Evolutionary conservation across 1,284 basidiomycete genomes (phyloP).

Genomic region (Pholiota adiposa): DNA sequence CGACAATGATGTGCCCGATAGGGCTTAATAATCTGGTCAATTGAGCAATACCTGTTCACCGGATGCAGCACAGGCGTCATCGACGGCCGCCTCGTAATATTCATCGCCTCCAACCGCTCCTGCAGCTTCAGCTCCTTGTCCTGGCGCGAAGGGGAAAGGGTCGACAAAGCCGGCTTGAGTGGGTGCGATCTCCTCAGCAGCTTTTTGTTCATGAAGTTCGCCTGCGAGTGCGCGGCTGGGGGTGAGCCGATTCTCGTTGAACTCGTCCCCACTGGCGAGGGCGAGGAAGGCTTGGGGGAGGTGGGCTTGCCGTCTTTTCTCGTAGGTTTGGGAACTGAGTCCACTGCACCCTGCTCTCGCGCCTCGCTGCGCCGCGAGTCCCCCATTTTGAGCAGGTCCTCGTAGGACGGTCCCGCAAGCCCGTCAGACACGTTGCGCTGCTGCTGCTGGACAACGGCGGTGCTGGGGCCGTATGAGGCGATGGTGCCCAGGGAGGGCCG

Average conservation of each 20-base stretch:
- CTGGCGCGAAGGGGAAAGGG: background rate
- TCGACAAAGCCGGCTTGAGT: background rate
- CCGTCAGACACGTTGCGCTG: conserved; percentile 27
- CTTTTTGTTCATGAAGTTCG: conserved; percentile 4
- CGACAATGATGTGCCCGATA: conserved; percentile 79
- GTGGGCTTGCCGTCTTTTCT: background rate
- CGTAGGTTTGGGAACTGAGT: conserved; percentile 17
- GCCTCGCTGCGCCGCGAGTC: conserved; percentile 5
- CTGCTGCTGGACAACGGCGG: too few species aligned
- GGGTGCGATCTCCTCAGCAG: conserved; percentile 11
- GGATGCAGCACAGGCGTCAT: conserved; percentile 54
- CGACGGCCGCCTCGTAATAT: conserved; percentile 45
- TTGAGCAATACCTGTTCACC: conserved; percentile 61
- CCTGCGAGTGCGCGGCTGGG: background rate
- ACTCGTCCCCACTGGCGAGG: conserved; percentile 6
- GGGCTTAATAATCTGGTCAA: conserved; percentile 67
- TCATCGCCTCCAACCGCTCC: conserved; percentile 11
- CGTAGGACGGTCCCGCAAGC: conserved; percentile 47
- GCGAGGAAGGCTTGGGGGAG: background rate
- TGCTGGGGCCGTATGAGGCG: conserved; percentile 11
- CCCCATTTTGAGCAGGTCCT: conserved; percentile 33
- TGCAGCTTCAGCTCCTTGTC: conserved; percentile 5
- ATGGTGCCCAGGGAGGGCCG: conserved; percentile 12
- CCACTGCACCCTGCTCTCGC: conserved; percentile 18
- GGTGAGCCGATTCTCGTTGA: conserved; percentile 9